Conservation (phyloP, 2,329 filamentous ascomycete genomes). For the Cercospora zeae-maydis region DNA sequence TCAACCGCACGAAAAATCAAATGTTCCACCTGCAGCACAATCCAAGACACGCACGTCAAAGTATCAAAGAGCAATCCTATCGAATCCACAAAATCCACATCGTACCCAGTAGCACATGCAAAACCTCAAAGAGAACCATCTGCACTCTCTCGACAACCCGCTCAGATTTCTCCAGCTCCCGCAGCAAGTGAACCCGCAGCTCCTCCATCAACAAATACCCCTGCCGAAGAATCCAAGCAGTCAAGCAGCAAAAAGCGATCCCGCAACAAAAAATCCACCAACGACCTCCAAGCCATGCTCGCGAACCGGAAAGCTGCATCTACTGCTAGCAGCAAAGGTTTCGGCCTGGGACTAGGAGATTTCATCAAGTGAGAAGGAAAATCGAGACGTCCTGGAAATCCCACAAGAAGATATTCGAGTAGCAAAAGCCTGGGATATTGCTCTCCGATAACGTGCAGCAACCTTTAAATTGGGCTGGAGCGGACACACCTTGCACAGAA, state of each 20-base stretch:
- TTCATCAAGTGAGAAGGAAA: conserved; percentile 36
- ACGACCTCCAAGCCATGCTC: conserved; percentile 57
- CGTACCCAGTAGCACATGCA: neutral
- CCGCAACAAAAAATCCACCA: conserved; percentile 54
- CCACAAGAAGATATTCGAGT: too few species aligned
- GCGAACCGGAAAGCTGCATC: conserved; percentile 42
- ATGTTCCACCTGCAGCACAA: neutral
- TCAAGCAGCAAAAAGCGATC: conserved; percentile 63
- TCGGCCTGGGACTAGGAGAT: conserved; percentile 40
- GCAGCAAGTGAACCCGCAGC: neutral
- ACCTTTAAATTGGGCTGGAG: too few species aligned
- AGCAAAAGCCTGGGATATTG: too few species aligned
- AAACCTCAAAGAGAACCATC: neutral
- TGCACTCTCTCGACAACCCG: neutral
- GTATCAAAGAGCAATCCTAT: neutral
- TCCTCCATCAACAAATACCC: neutral
- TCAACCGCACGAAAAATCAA: neutral
- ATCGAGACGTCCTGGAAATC: neutral
- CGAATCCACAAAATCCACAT: neutral
- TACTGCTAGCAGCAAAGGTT: conserved; percentile 12
- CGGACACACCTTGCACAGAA: too few species aligned
- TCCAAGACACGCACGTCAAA: neutral
- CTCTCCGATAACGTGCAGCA: too few species aligned
- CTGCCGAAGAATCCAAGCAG: conserved; percentile 31
- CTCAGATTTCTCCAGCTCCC: neutral